A percentile compares a stretch with the other conserved stretches of the same genome.
Evolutionary conservation across 108 stramenopile species (phyloP).

Genomic region (Nitzschia sp.): DNA sequence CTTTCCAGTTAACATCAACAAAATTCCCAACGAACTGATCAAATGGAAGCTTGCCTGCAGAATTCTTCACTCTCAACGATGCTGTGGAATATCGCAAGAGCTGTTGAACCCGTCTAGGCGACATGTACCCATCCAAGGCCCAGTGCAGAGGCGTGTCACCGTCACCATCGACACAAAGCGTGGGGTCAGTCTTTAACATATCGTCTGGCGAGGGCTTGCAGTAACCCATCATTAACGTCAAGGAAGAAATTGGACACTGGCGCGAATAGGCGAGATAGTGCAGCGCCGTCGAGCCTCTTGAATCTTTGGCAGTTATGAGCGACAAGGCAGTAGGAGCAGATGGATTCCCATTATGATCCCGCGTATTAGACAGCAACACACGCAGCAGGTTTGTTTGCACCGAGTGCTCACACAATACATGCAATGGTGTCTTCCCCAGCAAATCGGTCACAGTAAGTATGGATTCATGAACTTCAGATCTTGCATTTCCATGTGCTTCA

Average conservation of each 20-base stretch:
- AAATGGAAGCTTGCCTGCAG: conserved; percentile 22
- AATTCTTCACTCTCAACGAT: conserved; percentile 14
- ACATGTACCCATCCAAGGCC: conserved; percentile 34
- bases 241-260: conserved; percentile 29
- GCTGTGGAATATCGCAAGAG: conserved; percentile 16
- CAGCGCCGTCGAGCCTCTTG: conserved; percentile 29
- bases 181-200: conserved; percentile 21
- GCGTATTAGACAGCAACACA: conserved; percentile 20
- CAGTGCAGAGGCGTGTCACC: conserved; percentile 42
- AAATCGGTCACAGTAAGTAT: conserved; percentile 28
- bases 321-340: conserved; percentile 25
- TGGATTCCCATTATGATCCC: conserved; percentile 15
- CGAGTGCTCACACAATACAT: conserved; percentile 33
- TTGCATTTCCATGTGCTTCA: neutral
- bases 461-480: conserved; percentile 21
- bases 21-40: conserved; percentile 29
- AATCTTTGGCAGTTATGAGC: conserved; percentile 28
- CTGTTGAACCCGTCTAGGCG: conserved; percentile 22
- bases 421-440: conserved; percentile 30
- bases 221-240: conserved; percentile 34
- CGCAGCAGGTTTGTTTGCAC: conserved; percentile 20
- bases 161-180: conserved; percentile 18
- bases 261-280: conserved; percentile 41
- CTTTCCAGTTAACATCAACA: conserved; percentile 18
- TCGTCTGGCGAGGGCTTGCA: conserved; percentile 20